Base-by-base conservation (phyloP, 139 green algal species). In the Bryopsis sp. region DNA sequence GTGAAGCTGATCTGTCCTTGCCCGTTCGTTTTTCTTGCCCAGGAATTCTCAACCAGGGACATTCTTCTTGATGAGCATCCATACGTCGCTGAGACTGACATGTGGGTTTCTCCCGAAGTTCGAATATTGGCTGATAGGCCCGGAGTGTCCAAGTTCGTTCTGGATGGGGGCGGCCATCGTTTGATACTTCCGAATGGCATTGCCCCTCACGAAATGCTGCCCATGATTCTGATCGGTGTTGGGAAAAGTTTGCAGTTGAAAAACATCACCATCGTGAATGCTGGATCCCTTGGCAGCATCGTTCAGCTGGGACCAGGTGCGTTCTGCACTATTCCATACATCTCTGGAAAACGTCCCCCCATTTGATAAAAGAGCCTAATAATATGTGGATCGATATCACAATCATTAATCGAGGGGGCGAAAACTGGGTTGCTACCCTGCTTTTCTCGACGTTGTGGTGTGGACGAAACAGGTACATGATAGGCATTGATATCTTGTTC, bases 221-320 rank as follows among this genome's bases (percentile, higher is more conserved):
- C 92, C 2, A 76, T 97, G 24, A 88, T 97, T 37, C 47, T 95
- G 24, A 76, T 98, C 3, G 92, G 88, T 19, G 2, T 76, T 1
- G 75, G 74, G 8, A 83, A 79, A 36, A 88, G 75, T 5, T 79
- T 98, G 67, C 72, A 67, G 47, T 79, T 98, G 64, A 76, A 72
- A 26, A 96, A 97, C 68, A 67, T 96, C 0, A 76, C 37, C 0
- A 72, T 98, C 0, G 72, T 89, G 19, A 84, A 95, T 77, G 71
- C 78, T 2, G 71, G 39, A 3, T 85, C 81, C 3, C 78, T 97
- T 72, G 57, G 78, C 2, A 77, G 79, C 0, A 85, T 79, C 48
- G 68, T 96, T n/a, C 73, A 76, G 50, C 76, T 95, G 34, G 81
- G 72, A 1, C 62, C 89, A 59, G 86, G 89, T 57, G 74, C n/a